Evolutionary conservation across 2,329 filamentous ascomycete genomes (phyloP), one percentile per base, ranked within the genome.

Genomic region (Hirsutella thompsonii): DNA sequence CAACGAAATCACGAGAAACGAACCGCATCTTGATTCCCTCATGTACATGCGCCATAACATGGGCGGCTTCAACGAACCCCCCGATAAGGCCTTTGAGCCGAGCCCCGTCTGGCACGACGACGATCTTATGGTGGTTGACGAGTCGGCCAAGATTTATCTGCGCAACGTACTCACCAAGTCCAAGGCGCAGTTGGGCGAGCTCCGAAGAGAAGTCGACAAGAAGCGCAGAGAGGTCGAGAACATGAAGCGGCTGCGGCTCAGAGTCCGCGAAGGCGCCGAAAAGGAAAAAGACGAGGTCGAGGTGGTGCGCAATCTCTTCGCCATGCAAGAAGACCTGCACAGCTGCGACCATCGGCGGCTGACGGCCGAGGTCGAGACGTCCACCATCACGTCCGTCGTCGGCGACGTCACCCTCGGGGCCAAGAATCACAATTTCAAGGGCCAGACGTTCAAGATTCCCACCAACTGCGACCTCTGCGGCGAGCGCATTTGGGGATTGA

Each of bases 381-480:
- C 83, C 1, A 94, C 89, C 2, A 94, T 98, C 55, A 90, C 87
- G n/a, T 70, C 80, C 9, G 84, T 80, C 0, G 90, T 95, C 3
- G 92, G 92, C 29, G 92, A 98, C 57, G 75, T 98, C 41, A 94
- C 89, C 2, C 69, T 94, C 18, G 90, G 90, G 16, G 89, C 89
- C 10, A 87, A 87, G 58, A 94, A 89, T 55, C 92, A 98, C 67
- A 92, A 94, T 55, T 98, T 98, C 73, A 94, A 94, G 63, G 80
- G 86, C n/a, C 88, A 96, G 56, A 96, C 92, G 0, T 98, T 96
- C 72, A 96, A 96, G 61, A 94, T 98, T 45, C 93, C 93, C 0
- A 98, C 92, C 4, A 96, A 96, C 58, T 98, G 92, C 64, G 92
- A 98, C 60, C 72, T 95, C 11, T 98, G 92, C 52, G 89, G 89